These are phyloP conservation scores for Antarctomyces pellizariae DNA, from an alignment of 495 filamentous ascomycete species.

Conservation along the genomic window DNA sequence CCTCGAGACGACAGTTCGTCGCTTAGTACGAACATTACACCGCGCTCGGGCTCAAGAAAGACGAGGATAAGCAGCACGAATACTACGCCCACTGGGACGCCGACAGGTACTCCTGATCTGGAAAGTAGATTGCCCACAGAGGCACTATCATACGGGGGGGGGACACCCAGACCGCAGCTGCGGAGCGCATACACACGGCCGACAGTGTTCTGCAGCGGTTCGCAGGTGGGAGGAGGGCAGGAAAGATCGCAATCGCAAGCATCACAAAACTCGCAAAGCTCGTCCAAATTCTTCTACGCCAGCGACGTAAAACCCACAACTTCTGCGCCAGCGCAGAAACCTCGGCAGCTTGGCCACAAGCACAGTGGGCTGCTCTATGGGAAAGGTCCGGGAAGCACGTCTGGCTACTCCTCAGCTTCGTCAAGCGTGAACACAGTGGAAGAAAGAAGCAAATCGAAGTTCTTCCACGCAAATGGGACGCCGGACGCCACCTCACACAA, in stretches of 20 bases:
- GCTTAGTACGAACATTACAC: slow-evolving; percentile 43
- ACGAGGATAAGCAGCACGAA: slow-evolving; percentile 38
- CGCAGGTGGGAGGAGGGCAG: no score
- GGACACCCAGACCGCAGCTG: no score
- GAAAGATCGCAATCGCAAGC: no score
- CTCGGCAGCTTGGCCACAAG: slow-evolving; percentile 13
- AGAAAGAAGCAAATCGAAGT: slow-evolving; percentile 24
- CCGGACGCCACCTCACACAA: no score
- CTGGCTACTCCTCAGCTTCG: neutral
- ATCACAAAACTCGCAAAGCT: no score
- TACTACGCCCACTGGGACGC: slow-evolving; percentile 33
- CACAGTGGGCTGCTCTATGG: slow-evolving; percentile 8
- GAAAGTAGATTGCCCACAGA: no score
- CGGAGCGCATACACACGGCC: no score
- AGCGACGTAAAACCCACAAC: slow-evolving; percentile 34
- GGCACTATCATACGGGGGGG: no score
- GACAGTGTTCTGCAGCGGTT: no score
- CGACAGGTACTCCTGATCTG: slow-evolving; percentile 20
- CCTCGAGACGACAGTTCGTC: slow-evolving; percentile 17
- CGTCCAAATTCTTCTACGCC: slow-evolving; percentile 52
- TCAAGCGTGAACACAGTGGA: no score
- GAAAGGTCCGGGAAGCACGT: neutral
- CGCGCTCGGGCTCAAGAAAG: slow-evolving; percentile 42
- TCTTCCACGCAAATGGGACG: slow-evolving; percentile 51
- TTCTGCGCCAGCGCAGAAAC: no score